Percentiles rank a stretch among this genome's conserved stretches.
Conservation (phyloP, 352 stramenopile genomes). For the Phytophthora fragariaefolia region DNA sequence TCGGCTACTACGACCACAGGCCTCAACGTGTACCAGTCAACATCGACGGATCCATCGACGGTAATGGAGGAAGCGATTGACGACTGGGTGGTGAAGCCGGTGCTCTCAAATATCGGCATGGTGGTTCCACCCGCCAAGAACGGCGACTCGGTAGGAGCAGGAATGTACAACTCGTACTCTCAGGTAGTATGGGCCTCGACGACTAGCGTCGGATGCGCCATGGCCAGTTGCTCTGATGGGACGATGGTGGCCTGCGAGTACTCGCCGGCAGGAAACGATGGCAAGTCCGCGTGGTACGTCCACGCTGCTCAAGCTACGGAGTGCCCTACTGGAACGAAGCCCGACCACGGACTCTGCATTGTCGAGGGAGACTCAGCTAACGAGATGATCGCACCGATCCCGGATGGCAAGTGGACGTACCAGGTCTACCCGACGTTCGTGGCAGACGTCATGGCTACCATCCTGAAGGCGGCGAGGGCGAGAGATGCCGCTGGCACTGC, state of each 20-base stretch:
- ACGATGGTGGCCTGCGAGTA: conserved; percentile 72
- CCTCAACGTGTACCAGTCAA: conserved; percentile 56
- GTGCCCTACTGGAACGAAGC: conserved; percentile 57
- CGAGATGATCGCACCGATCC: conserved; percentile 66
- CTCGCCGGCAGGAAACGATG: conserved; percentile 62
- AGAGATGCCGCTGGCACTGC: conserved; percentile 21
- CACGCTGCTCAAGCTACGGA: conserved; percentile 50
- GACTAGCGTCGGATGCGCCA: conserved; percentile 69
- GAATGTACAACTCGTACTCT: conserved; percentile 79
- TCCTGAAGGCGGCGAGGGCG: conserved; percentile 44
- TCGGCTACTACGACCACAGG: conserved; percentile 42
- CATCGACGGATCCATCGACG: conserved; percentile 35
- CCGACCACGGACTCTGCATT: conserved; percentile 53
- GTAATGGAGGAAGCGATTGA: conserved; percentile 64
- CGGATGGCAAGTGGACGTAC: conserved; percentile 54
- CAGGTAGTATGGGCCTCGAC: conserved; percentile 74
- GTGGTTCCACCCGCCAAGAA: conserved; percentile 22
- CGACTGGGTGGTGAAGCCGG: conserved; percentile 54
- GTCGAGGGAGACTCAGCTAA: conserved; percentile 58
- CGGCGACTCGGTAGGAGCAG: conserved; percentile 60
- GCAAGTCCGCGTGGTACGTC: conserved; percentile 60
- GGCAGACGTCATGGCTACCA: conserved; percentile 50
- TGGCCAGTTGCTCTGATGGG: conserved; percentile 47
- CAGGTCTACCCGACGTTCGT: conserved; percentile 64
- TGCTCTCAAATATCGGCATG: conserved; percentile 40